A percentile compares a stretch with the other conserved stretches of the same genome.
phyloP scores from a whole-genome alignment of 371 early-diverging fungal genomes.

The Pancytospora epiphaga region DNA sequence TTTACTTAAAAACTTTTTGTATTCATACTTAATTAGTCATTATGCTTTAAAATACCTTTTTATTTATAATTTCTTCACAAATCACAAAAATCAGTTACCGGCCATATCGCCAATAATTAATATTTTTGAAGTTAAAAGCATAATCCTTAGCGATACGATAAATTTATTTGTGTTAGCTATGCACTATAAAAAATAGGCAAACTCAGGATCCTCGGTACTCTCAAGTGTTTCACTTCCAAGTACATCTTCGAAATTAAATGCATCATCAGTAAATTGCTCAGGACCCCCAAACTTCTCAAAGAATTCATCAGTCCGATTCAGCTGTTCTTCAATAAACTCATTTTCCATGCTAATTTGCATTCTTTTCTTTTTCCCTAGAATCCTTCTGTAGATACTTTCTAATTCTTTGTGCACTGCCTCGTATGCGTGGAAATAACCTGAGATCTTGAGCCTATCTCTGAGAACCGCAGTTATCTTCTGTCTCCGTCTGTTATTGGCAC shows the following conservation, averaged over 20 bases:
- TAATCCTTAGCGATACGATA: no score
- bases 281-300: constrained; percentile 4
- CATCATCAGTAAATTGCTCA: constrained; percentile 11
- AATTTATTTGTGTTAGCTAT: no score
- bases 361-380: not conserved
- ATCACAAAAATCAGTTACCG: no score
- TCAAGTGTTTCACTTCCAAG: not conserved
- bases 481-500: not conserved
- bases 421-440: constrained; percentile 13
- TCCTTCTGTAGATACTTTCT: not conserved
- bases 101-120: no score
- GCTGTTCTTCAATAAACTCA: not conserved
- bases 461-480: not conserved
- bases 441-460: not conserved
- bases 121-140: no score
- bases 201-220: no score
- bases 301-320: constrained; percentile 12
- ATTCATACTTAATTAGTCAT: no score
- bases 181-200: no score
- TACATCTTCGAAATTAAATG: not conserved
- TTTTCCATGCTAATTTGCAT: not conserved
- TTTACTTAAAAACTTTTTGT: no score
- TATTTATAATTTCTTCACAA: no score
- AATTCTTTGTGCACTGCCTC: constrained; percentile 13
- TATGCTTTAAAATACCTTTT: no score